Percentiles rank a stretch among this genome's conserved stretches.
phyloP scores from a whole-genome alignment of 2,329 filamentous ascomycete genomes.

The Venturia carpophila region DNA sequence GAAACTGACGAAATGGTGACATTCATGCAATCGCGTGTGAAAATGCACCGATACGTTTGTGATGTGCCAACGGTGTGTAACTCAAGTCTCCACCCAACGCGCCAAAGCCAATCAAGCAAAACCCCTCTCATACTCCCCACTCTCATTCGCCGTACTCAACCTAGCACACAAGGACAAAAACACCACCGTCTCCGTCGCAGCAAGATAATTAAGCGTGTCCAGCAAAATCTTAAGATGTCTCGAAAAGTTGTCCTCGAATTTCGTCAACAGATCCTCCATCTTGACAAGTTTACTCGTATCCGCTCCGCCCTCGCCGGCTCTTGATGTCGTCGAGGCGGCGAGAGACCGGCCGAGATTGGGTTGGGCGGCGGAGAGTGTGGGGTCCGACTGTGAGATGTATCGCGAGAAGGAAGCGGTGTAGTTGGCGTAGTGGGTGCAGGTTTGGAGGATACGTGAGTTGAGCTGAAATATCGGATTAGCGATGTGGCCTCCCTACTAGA shows the following conservation, averaged over 20 bases:
- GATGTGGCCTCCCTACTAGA: background rate
- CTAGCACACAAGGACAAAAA: slow-evolving; percentile 79
- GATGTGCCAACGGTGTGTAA: too few relatives aligned
- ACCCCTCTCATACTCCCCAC: background rate
- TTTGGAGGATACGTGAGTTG: slow-evolving; percentile 93
- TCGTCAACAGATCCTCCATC: slow-evolving; percentile 76
- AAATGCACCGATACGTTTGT: too few relatives aligned
- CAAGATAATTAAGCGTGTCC: slow-evolving; percentile 93
- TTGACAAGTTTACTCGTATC: slow-evolving; percentile 60
- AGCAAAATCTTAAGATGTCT: slow-evolving; percentile 87
- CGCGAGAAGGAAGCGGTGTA: slow-evolving; percentile 82
- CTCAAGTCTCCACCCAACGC: too few relatives aligned
- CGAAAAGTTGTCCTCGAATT: slow-evolving; percentile 91
- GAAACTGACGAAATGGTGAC: too few relatives aligned
- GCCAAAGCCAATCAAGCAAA: background rate
- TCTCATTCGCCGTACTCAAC: slow-evolving; percentile 56
- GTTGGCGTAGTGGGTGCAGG: slow-evolving; percentile 86
- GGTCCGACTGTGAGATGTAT: slow-evolving; percentile 75
- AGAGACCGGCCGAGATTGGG: slow-evolving; percentile 19
- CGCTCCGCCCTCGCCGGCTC: slow-evolving; percentile 29
- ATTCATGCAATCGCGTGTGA: too few relatives aligned
- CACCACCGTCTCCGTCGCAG: slow-evolving; percentile 93
- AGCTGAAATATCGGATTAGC: slow-evolving; percentile 52
- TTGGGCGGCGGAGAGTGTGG: slow-evolving; percentile 54
- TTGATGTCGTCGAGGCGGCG: slow-evolving; percentile 23